Conservation (phyloP, 345 rosid genomes). For the Syzygium aqueum region DNA sequence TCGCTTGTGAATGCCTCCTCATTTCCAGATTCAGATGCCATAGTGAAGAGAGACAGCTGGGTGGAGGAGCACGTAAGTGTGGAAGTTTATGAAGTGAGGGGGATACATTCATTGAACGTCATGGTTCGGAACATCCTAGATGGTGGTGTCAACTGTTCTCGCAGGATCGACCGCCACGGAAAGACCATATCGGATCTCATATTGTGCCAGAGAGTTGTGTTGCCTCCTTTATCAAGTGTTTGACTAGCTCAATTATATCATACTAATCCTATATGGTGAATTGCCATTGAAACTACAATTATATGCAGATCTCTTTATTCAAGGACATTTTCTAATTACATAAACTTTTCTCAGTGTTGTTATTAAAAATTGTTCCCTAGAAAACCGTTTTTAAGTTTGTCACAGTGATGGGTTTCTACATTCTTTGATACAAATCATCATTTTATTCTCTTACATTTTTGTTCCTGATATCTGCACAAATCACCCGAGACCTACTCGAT, state of each 20-base stretch:
- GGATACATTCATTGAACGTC: conserved; percentile 60
- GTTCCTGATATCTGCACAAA: background rate
- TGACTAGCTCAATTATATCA: background rate
- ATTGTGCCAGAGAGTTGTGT: conserved; percentile 48
- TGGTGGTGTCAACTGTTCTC: conserved; percentile 86
- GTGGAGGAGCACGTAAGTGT: conserved; percentile 32
- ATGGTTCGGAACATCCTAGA: conserved; percentile 77
- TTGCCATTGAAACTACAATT: background rate
- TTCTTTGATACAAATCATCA: background rate
- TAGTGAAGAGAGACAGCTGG: conserved; percentile 23
- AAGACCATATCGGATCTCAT: conserved; percentile 75
- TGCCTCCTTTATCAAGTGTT: conserved; percentile 22
- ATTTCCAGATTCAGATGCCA: conserved; percentile 23
- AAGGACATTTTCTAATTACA: background rate
- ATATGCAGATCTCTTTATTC: background rate
- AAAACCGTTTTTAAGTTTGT: background rate
- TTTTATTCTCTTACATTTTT: background rate
- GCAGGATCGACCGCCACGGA: conserved; percentile 88
- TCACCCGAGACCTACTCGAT: background rate
- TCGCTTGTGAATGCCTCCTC: conserved; percentile 38
- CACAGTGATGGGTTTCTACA: background rate
- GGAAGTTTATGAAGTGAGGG: conserved; percentile 67
- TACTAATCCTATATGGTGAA: background rate
- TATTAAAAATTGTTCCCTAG: background rate
- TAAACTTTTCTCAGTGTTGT: background rate